Conservation (phyloP, 768 basidiomycete genomes). For the Rhizopogon salebrosus region DNA sequence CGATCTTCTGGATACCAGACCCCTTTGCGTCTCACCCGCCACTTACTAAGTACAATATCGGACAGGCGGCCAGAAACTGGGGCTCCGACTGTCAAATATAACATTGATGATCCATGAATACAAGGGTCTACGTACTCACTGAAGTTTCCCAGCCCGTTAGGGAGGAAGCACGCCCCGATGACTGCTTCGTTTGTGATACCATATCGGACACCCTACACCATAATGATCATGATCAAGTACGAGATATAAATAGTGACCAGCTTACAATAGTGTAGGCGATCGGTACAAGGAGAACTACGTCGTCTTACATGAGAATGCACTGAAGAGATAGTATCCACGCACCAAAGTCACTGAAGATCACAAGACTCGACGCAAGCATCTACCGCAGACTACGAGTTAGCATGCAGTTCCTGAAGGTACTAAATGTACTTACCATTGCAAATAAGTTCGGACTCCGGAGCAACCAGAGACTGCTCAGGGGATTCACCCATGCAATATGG, state of each 20-base stretch:
- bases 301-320: not conserved
- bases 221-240: not conserved
- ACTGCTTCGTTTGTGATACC: constrained; percentile 29
- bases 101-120: not conserved
- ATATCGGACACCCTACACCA: constrained; percentile 29
- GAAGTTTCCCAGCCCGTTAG: constrained; percentile 30
- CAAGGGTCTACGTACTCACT: constrained; percentile 16
- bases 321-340: constrained; percentile 1
- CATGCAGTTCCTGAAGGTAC: not conserved
- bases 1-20: constrained; percentile 62
- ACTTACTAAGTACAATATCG: constrained; percentile 42
- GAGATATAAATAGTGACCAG: not conserved
- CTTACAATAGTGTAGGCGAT: constrained; percentile 33
- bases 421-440: constrained; percentile 36
- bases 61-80: constrained; percentile 52
- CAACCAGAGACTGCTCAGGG: constrained; percentile 40
- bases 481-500: constrained; percentile 41
- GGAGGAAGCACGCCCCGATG: constrained; percentile 32
- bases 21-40: constrained; percentile 42
- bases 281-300: constrained; percentile 26
- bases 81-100: constrained; percentile 45
- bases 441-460: constrained; percentile 52
- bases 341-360: constrained; percentile 26
- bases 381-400: constrained; percentile 28
- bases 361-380: constrained; percentile 29